Evolutionary conservation across 345 rosid genomes (phyloP), one percentile per base, ranked within the genome.

Genomic region (Salix brachista): DNA sequence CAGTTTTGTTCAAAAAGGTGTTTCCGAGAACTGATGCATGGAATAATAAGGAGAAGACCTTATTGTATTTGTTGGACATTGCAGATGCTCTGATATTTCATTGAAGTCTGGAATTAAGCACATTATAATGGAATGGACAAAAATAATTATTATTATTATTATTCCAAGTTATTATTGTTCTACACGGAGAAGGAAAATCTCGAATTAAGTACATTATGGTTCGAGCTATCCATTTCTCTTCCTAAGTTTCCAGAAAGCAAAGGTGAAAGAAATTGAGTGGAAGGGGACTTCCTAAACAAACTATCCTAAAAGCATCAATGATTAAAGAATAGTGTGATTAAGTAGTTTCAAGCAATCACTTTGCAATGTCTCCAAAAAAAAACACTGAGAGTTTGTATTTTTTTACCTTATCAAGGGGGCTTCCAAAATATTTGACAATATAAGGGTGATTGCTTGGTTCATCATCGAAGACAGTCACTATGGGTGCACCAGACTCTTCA

Each of bases 371-470:
- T 56, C 62, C n/a, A 56, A n/a, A 56, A n/a, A 56, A 25, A 10
- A 71, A 1, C 13, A 61, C 21, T 21, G 25, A 74, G 26, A 65
- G 3, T 37, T 4, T 18, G 52, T 52, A 16, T 2, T 30, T 17
- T 2, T 14, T 39, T 69, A 93, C 99, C 99, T 96, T 96, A 3
- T 90, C 87, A 80, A 87, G 84, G 32, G 84, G 85, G 83, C 83
- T 90, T 68, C 89, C 89, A 78, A 89, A 96, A 87, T 89, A 96
- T 83, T 96, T 93, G 77, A 85, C 54, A 77, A 96, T 92, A 70
- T 79, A 92, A 34, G 95, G 97, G 76, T 89, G 98, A 83, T 88
- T 91, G 88, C 26, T 83, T 41, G 91, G 91, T 69, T 96, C 99
- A 48, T 4, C 92, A 75, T 91, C 80, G 80, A 88, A 94, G 80